These are phyloP conservation scores for Trichodelitschia bisporula DNA, from an alignment of 495 filamentous ascomycete genomes.

Conservation along the genomic window DNA sequence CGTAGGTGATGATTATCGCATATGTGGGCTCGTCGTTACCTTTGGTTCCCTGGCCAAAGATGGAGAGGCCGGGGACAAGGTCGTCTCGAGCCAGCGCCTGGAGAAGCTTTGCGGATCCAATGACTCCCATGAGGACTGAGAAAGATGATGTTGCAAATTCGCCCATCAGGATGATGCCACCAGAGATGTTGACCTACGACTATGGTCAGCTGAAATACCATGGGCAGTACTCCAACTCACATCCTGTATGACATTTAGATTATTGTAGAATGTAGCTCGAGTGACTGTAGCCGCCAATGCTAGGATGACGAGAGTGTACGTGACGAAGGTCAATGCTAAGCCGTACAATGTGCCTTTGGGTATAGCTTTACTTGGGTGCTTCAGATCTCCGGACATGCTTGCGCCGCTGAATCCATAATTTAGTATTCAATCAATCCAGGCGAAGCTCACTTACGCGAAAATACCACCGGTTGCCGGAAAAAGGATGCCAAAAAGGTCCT, in stretches of 20 bases:
- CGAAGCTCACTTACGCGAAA: slow-evolving; percentile 23
- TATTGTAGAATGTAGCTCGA: slow-evolving; percentile 44
- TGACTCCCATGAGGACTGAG: slow-evolving; percentile 67
- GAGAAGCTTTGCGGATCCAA: slow-evolving; percentile 68
- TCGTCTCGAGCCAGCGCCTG: slow-evolving; percentile 66
- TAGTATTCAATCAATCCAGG: slow-evolving; percentile 1
- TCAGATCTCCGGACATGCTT: slow-evolving; percentile 73
- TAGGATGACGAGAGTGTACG: slow-evolving; percentile 54
- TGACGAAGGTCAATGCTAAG: slow-evolving; percentile 46
- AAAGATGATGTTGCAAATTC: slow-evolving; percentile 69
- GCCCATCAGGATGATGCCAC: slow-evolving; percentile 47
- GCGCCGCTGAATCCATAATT: slow-evolving; percentile 47
- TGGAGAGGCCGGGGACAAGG: slow-evolving; percentile 46
- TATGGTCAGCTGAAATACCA: background rate
- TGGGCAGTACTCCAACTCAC: slow-evolving; percentile 15
- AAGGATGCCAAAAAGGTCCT: slow-evolving; percentile 66
- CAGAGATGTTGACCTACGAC: slow-evolving; percentile 38
- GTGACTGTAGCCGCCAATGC: slow-evolving; percentile 60
- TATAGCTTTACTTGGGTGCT: slow-evolving; percentile 63
- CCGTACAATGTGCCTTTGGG: slow-evolving; percentile 61
- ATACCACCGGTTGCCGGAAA: slow-evolving; percentile 68
- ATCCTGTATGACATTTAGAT: slow-evolving; percentile 57
- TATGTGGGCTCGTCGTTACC: slow-evolving; percentile 50
- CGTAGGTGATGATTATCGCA: slow-evolving; percentile 54
- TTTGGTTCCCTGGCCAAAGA: slow-evolving; percentile 55